phyloP scores from a whole-genome alignment of 805 yeast species.

The Metschnikowia borealis region DNA sequence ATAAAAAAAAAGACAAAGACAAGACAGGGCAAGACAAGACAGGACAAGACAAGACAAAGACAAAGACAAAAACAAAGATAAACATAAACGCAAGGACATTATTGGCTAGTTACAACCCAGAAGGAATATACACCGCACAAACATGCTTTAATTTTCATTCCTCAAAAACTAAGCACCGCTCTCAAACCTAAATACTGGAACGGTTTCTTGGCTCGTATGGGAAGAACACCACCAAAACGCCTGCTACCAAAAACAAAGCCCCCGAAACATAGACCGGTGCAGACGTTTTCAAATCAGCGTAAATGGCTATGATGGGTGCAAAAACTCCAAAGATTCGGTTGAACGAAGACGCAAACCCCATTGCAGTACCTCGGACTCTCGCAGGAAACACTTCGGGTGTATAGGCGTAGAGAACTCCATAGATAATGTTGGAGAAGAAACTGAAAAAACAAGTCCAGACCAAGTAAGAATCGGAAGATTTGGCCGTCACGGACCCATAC shows the following conservation, averaged over 20 bases:
- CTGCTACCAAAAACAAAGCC: slow-evolving; percentile 47
- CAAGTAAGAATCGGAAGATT: slow-evolving; percentile 43
- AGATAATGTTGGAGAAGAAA: slow-evolving; percentile 47
- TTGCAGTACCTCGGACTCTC: slow-evolving; percentile 50
- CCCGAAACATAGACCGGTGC: slow-evolving; percentile 64
- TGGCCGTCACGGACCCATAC: slow-evolving; percentile 61
- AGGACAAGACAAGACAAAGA: too few relatives aligned
- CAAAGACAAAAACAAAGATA: too few relatives aligned
- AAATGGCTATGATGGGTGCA: slow-evolving; percentile 56
- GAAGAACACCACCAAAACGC: slow-evolving; percentile 32
- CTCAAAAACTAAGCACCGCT: too few relatives aligned
- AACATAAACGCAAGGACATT: too few relatives aligned
- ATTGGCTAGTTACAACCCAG: not conserved
- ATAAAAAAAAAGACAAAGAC: too few relatives aligned
- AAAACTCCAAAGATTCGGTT: slow-evolving; percentile 52
- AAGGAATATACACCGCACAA: not conserved
- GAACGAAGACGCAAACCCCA: slow-evolving; percentile 54
- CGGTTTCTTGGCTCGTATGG: slow-evolving; percentile 47
- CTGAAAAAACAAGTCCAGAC: slow-evolving; percentile 47
- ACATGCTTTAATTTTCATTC: too few relatives aligned
- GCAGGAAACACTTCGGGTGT: slow-evolving; percentile 62
- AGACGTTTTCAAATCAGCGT: slow-evolving; percentile 49
- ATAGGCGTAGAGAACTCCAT: slow-evolving; percentile 57
- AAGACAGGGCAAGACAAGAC: too few relatives aligned
- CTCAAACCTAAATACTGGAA: slow-evolving; percentile 15